Percentiles rank a stretch among this genome's conserved stretches.
Evolutionary conservation across 179 eudicot genomes (phyloP).

Genomic region (Camellia oleifera): DNA sequence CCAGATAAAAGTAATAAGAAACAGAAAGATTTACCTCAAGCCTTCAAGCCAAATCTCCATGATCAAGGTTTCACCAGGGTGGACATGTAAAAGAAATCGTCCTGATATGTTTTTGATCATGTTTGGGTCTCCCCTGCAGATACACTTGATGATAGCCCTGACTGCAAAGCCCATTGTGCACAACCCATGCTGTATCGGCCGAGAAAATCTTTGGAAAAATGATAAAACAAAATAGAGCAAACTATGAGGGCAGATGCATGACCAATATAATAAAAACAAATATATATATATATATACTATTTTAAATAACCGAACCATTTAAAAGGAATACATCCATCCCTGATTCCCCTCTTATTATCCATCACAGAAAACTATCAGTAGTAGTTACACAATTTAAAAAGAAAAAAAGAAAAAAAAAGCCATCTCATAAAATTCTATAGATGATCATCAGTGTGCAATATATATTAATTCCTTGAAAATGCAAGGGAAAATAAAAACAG

Average conservation of each 20-base stretch:
- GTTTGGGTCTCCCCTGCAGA: conserved; percentile 73
- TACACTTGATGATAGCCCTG: conserved; percentile 63
- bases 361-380: background rate
- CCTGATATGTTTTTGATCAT: conserved; percentile 70
- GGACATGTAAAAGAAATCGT: conserved; percentile 77
- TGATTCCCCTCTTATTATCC: background rate
- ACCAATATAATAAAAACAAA: no score
- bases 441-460: background rate
- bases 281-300: no score
- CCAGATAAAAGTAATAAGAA: background rate
- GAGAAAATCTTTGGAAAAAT: conserved; percentile 52
- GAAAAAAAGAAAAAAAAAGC: background rate
- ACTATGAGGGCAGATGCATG: background rate
- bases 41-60: conserved; percentile 96
- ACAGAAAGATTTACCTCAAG: conserved; percentile 41
- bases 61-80: conserved; percentile 84
- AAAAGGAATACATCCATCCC: background rate
- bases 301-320: background rate
- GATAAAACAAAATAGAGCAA: background rate
- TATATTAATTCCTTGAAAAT: background rate
- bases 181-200: conserved; percentile 89
- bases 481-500: background rate
- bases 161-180: conserved; percentile 93
- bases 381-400: background rate
- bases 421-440: background rate